Base-by-base conservation (phyloP, 108 stramenopile genomes). In the Fragilaria crotonensis region DNA sequence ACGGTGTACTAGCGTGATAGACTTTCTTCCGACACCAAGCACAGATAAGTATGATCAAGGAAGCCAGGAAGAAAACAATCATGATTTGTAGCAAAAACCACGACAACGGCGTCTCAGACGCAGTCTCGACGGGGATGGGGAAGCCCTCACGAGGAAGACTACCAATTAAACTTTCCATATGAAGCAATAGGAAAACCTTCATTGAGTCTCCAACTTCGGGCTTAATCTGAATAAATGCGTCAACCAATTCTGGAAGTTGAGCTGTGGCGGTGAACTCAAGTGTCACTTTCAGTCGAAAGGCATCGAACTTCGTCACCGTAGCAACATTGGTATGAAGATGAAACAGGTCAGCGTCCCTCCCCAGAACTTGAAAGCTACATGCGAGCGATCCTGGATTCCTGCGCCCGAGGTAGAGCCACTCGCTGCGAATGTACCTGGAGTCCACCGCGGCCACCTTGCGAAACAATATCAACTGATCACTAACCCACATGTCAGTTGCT, bases 401-500 rank as follows among this genome's bases (percentile, higher is more conserved):
- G 14, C 36, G 36, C 7, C 36, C 36, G 11, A 41, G 14, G 14
- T 11, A 41, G 7, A 41, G 14, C 36, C 36, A 41, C 14, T 41
- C 36, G 14, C 14, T 41, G 7, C 36, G 36, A 41, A 41, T 14
- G 14, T 11, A 41, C 7, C 14, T 41, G 11, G 36, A 41, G 7
- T 41, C 36, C 7, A 11, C 14, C 11, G 14, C 7, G 14, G 14
- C 7, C 36, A 14, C 11, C 36, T 41, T 41, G 11, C 36, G 11
- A 41, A 41, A 41, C 14, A 41, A 11, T 7, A 41, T 41, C 14
- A 11, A 11, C 14, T 41, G 7, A 25, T 46, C 30, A 17, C 61
- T 52, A 3, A 48, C 30, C 61, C 61, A 62, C 25, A 62, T 22
- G 17, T 45, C 52, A 5, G 26, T 18, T 23, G 30, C 30, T 19